A percentile compares a stretch with the other conserved stretches of the same genome.
These are phyloP conservation scores for Monilinia vaccinii-corymbosi DNA, from an alignment of 2,329 filamentous ascomycete species.

Conservation along the genomic window DNA sequence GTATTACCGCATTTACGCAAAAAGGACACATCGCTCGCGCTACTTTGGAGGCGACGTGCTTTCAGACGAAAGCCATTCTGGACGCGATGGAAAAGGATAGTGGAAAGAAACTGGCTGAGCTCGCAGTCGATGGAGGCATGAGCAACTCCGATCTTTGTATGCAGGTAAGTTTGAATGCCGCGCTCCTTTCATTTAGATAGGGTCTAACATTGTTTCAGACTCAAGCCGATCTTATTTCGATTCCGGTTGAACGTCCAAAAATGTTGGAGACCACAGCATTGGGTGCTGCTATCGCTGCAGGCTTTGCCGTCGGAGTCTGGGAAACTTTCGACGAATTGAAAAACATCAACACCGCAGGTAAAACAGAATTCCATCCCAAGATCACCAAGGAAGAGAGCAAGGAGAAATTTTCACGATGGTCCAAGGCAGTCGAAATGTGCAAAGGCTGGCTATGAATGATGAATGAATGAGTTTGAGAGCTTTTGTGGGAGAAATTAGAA, in stretches of 20 bases:
- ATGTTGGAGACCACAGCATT: slow-evolving; percentile 82
- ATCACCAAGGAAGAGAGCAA: slow-evolving; percentile 37
- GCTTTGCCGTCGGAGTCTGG: slow-evolving; percentile 69
- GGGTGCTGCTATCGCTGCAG: slow-evolving; percentile 73
- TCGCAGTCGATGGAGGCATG: slow-evolving; percentile 66
- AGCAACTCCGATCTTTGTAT: slow-evolving; percentile 63
- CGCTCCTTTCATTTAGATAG: not conserved
- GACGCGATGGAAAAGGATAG: slow-evolving; percentile 65
- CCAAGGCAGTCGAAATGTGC: slow-evolving; percentile 48
- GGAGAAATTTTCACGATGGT: slow-evolving; percentile 43
- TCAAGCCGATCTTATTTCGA: slow-evolving; percentile 71
- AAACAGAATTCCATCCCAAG: slow-evolving; percentile 60
- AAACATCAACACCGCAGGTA: slow-evolving; percentile 60
- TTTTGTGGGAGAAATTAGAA: not conserved
- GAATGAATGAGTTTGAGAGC: not conserved
- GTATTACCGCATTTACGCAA: slow-evolving; percentile 61
- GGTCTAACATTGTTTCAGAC: slow-evolving; percentile 37
- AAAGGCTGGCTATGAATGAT: slow-evolving; percentile 17
- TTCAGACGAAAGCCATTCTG: slow-evolving; percentile 65
- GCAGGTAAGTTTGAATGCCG: slow-evolving; percentile 40
- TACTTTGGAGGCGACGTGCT: slow-evolving; percentile 64
- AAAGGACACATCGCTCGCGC: slow-evolving; percentile 63
- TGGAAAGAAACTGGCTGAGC: slow-evolving; percentile 51
- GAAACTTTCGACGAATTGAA: slow-evolving; percentile 64
- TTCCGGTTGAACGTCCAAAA: slow-evolving; percentile 65